Conservation (phyloP, 2,329 filamentous ascomycete genomes). For the Exutisphaerella laricina region DNA sequence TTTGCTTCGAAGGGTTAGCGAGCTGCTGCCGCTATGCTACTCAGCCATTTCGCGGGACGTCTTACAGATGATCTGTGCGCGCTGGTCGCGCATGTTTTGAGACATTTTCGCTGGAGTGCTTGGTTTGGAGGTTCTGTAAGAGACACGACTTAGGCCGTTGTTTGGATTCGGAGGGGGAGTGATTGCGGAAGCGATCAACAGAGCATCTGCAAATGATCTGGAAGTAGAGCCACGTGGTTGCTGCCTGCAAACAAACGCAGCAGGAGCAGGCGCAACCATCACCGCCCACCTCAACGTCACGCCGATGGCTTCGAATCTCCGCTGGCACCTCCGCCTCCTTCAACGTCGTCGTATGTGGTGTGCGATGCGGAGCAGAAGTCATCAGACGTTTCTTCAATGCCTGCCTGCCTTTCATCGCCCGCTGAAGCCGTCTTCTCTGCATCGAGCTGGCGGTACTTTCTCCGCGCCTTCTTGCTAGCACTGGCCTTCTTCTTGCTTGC, state of each 20-base stretch:
- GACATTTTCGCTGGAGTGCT: too few relatives aligned
- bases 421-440: slow-evolving; percentile 40
- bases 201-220: not conserved
- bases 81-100: too few relatives aligned
- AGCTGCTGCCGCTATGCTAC: too few relatives aligned
- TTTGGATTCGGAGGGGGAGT: too few relatives aligned
- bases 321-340: not conserved
- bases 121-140: too few relatives aligned
- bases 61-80: too few relatives aligned
- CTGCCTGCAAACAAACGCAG: not conserved
- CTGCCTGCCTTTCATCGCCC: not conserved
- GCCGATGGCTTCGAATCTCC: not conserved
- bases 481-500: slow-evolving; percentile 68
- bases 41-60: too few relatives aligned
- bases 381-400: not conserved
- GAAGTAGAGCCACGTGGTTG: slow-evolving; percentile 1
- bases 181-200: too few relatives aligned
- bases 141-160: too few relatives aligned
- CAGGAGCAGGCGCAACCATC: not conserved
- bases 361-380: slow-evolving; percentile 1
- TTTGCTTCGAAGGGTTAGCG: too few relatives aligned
- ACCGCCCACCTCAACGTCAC: not conserved
- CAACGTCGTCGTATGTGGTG: not conserved
- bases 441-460: slow-evolving; percentile 66
- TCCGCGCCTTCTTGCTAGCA: slow-evolving; percentile 70